A percentile compares a stretch with the other conserved stretches of the same genome.
Conservation (phyloP, 208 protist species). For the Trypanosomatidae sp. region DNA sequence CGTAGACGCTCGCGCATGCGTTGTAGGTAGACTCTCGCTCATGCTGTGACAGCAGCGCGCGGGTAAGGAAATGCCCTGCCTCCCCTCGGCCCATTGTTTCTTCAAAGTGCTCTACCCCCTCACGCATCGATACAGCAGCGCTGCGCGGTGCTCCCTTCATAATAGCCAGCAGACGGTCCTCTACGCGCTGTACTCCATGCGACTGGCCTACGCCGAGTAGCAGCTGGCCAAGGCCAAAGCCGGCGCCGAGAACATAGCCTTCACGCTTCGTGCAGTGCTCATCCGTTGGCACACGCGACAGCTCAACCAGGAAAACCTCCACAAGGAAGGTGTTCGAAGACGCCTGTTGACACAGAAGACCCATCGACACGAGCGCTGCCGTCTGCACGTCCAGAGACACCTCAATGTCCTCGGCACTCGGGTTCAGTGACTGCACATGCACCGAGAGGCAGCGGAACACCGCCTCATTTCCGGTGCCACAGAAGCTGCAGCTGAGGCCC, state of each 20-base stretch:
- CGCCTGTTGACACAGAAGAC: constrained; percentile 63
- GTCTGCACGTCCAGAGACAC: constrained; percentile 86
- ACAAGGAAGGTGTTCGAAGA: constrained; percentile 73
- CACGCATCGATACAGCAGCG: constrained; percentile 40
- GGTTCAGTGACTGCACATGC: constrained; percentile 82
- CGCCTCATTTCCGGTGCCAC: constrained; percentile 70
- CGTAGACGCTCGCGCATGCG: constrained; percentile 69
- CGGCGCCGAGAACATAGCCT: constrained; percentile 76
- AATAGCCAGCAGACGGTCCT: constrained; percentile 68
- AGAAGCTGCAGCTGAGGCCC: constrained; percentile 86
- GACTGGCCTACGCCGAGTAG: constrained; percentile 63
- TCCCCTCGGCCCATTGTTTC: constrained; percentile 51
- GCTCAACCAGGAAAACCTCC: constrained; percentile 81
- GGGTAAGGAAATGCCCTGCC: constrained; percentile 59
- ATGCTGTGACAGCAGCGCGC: constrained; percentile 46
- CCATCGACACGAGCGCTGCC: constrained; percentile 73
- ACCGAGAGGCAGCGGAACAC: constrained; percentile 88
- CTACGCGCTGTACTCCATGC: constrained; percentile 51
- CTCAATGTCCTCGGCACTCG: constrained; percentile 81
- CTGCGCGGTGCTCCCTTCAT: constrained; percentile 68
- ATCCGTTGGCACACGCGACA: constrained; percentile 83
- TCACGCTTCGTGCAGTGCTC: constrained; percentile 84
- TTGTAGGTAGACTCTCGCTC: constrained; percentile 39
- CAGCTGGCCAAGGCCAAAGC: constrained; percentile 76
- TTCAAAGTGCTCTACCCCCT: constrained; percentile 55